Percentiles rank a stretch among this genome's conserved stretches.
phyloP scores from a whole-genome alignment of 768 basidiomycete species.

The Lactarius akahatsu region DNA sequence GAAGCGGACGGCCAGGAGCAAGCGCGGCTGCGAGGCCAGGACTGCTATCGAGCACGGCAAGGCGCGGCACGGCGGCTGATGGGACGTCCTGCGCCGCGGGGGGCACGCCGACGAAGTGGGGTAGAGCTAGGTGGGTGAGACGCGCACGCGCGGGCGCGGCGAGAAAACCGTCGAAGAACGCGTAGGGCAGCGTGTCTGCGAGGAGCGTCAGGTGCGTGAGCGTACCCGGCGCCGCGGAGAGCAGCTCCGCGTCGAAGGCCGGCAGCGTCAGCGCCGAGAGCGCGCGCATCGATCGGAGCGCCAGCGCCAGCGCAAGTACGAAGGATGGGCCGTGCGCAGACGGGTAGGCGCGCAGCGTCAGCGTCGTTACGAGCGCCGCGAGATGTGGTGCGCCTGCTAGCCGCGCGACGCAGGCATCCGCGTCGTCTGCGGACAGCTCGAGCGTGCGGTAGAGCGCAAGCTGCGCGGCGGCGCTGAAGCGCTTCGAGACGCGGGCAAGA shows the following conservation, averaged over 20 bases:
- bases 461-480: conserved; percentile 31
- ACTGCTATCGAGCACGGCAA: conserved; percentile 32
- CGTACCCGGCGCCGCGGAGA: conserved; percentile 31
- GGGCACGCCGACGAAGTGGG: conserved; percentile 19
- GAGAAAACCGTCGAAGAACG: conserved; percentile 34
- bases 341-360: conserved; percentile 26
- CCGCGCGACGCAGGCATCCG: conserved; percentile 31
- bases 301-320: conserved; percentile 33
- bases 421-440: conserved; percentile 25
- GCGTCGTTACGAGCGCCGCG: conserved; percentile 33
- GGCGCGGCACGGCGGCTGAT: conserved; percentile 18
- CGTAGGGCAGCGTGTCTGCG: conserved; percentile 30
- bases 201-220: conserved; percentile 32
- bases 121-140: conserved; percentile 22
- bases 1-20: conserved; percentile 34
- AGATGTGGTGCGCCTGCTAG: conserved; percentile 32
- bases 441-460: conserved; percentile 33
- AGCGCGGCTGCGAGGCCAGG: conserved; percentile 32
- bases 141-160: conserved; percentile 29
- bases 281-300: conserved; percentile 37
- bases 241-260: conserved; percentile 31
- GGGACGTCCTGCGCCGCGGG: conserved; percentile 23
- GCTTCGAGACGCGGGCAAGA: conserved; percentile 33
- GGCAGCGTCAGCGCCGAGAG: conserved; percentile 34
- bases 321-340: conserved; percentile 25